Evolutionary conservation across 306 rosid genomes (phyloP), one percentile per base, ranked within the genome.

Genomic region (Acacia melanoxylon): DNA sequence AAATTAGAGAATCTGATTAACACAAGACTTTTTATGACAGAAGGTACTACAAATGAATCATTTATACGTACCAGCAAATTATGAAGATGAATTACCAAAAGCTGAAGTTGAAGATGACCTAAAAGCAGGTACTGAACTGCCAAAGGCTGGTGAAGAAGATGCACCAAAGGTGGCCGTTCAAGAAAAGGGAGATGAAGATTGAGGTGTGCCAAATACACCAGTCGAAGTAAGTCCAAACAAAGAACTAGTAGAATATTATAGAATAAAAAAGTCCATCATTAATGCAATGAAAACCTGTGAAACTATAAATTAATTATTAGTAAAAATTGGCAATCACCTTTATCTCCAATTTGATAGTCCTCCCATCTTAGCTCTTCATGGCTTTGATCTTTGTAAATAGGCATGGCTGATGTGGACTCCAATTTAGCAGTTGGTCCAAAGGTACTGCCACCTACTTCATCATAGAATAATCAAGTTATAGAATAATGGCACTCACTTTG

Each of bases 301-400:
- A 63, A 79, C 37, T 27, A 41, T 42, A 16, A 52, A 63, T 52
- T 48, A 61, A 15, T 5, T 8, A 15, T 1, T 4, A 49, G 15
- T 49, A 16, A 31, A n/a, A 74, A 37, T 14, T 14, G 19, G 27
- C 59, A 45, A 7, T 5, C 5, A 92, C 99, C 97, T 91, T 96
- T 96, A 75, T 93, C 98, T 77, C 97, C 97, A 84, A 80, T 29
- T 79, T 93, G 98, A 89, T 95, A 89, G 87, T 93, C 99, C 82
- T 95, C 98, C 98, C 98, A 95, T 89, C 97, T 89, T 70, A 93
- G 91, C 85, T 93, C 99, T 79, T 95, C 99, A 0, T 95, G 99
- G 84, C 97, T 91, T 88, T 95, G 93, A 46, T 93, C 94, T 83
- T 88, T 95, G 91, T 91, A 95, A 76, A 75, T 58, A 68, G 97